Base-by-base conservation (phyloP, 2,329 filamentous ascomycete genomes). In the Tolypocladium inflatum region DNA sequence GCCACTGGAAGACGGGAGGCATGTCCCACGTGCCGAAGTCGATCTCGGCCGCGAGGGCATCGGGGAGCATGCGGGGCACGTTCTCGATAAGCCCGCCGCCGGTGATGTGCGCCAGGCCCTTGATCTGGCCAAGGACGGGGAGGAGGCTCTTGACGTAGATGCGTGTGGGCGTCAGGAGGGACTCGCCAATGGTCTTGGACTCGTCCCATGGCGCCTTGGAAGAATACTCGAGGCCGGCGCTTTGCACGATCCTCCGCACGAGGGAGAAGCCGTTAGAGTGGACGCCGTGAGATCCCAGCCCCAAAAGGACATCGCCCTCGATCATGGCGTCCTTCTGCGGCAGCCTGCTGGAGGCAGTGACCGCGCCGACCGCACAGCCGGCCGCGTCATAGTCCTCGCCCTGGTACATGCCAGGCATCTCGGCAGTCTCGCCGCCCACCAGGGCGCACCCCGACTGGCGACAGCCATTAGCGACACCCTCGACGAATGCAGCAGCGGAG, bases 261-360 rank as follows among this genome's bases (percentile, higher is more conserved):
- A 99, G 86, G 0, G 92, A 97, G 79, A 96, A 99, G 54, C 94
- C 94, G 74, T 99, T 99, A 39, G 92, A 97, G 78, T 99, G 94
- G 1, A 93, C 84, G 38, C 94, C 94, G 58, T 84, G 89, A 30
- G 91, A 97, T 13, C 83, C 87, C 13, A 99, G 80, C 26, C 91
- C 94, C 6, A 99, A 79, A 2, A 99, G 82, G 4, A 96, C 79
- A 69, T 99, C 93, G 37, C 93, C 94, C 61, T 82, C 79, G 9
- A 75, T 74, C 93, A 99, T 97, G 64, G 80, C 80, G 11, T 83
- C 79, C 62, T 83, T 88, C 64, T 87, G 83, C 0, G 94, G 94
- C 42, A 99, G 83, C 57, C 93, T 83, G 55, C 82, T 79, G 6
- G 81, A 82, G 39, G 82, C 75, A 41, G 81, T 78, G 69, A 97